Conservation (phyloP, 306 rosid species). For the Ziziphus jujuba region DNA sequence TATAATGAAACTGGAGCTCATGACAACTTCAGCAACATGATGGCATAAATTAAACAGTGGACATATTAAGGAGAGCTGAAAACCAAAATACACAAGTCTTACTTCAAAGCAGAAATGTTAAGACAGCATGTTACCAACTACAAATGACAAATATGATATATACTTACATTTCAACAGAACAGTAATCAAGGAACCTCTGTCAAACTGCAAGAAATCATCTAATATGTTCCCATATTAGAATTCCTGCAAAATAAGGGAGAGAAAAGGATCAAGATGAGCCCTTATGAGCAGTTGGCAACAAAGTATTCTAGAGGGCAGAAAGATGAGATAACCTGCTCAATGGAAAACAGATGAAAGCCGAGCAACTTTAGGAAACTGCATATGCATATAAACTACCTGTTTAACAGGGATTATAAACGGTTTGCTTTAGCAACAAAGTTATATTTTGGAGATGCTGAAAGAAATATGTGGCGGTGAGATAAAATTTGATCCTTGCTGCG, state of each 20-base stretch:
- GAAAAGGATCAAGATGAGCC: conserved; percentile 14
- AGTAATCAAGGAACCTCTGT: conserved; percentile 36
- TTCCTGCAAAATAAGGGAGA: conserved; percentile 26
- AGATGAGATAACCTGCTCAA: conserved; percentile 30
- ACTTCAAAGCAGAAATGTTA: conserved; percentile 13
- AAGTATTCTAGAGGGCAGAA: conserved; percentile 12
- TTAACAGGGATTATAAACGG: conserved; percentile 21
- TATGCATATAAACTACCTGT: conserved; percentile 85
- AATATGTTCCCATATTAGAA: conserved; percentile 34
- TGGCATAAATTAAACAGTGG: conserved; percentile 29
- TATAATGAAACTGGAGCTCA: conserved; percentile 42
- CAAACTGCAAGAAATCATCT: conserved; percentile 37
- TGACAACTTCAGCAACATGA: conserved; percentile 31
- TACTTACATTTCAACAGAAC: conserved; percentile 41
- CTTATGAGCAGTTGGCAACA: conserved; percentile 12
- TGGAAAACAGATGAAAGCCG: conserved; percentile 28
- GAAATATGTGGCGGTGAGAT: conserved; percentile 16
- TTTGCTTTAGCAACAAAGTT: too few relatives aligned
- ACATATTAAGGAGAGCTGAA: conserved; percentile 21
- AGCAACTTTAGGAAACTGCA: conserved; percentile 68
- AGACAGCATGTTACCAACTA: neutral
- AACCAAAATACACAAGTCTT: conserved; percentile 1
- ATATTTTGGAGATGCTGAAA: neutral
- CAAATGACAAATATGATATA: neutral
- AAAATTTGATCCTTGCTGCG: conserved; percentile 7